These are phyloP conservation scores for Daedaleopsis nitida DNA, from an alignment of 768 basidiomycete species.

Conservation along the genomic window DNA sequence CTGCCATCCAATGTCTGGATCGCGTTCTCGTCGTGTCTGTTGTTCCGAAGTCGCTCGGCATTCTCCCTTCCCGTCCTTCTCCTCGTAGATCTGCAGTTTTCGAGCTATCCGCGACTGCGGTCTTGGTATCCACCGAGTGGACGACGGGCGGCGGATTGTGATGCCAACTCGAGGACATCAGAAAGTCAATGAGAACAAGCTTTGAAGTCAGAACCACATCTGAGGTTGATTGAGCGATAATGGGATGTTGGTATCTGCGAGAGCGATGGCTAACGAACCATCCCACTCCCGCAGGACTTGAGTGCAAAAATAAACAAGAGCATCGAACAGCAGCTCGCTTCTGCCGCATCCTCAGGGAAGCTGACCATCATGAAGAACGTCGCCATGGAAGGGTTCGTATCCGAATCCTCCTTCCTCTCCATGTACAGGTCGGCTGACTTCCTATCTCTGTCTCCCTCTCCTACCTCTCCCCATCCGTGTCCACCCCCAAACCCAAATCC, in stretches of 20 bases:
- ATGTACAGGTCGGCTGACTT: background rate
- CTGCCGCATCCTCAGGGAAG: slow-evolving; percentile 86
- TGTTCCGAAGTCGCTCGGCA: background rate
- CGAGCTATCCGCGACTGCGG: background rate
- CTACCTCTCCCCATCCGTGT: background rate
- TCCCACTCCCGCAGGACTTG: slow-evolving; percentile 55
- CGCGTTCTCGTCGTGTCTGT: too few relatives aligned
- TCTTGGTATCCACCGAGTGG: background rate
- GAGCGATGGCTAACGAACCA: background rate
- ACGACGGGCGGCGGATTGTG: background rate
- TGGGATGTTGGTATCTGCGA: background rate
- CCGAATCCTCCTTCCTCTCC: background rate
- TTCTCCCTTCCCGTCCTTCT: background rate
- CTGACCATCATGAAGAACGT: slow-evolving; percentile 89
- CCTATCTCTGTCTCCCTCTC: background rate
- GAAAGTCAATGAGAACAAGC: too few relatives aligned
- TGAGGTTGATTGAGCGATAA: background rate
- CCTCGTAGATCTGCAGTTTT: background rate
- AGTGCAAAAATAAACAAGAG: slow-evolving; percentile 91
- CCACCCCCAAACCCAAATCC: too few relatives aligned
- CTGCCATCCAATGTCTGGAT: too few relatives aligned
- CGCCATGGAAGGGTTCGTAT: slow-evolving; percentile 41
- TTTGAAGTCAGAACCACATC: too few relatives aligned
- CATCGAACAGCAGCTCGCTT: slow-evolving; percentile 89
- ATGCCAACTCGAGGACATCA: too few relatives aligned